Evolutionary conservation across 2,329 filamentous ascomycete species (phyloP).

Genomic region (Lachnellula suecica): DNA sequence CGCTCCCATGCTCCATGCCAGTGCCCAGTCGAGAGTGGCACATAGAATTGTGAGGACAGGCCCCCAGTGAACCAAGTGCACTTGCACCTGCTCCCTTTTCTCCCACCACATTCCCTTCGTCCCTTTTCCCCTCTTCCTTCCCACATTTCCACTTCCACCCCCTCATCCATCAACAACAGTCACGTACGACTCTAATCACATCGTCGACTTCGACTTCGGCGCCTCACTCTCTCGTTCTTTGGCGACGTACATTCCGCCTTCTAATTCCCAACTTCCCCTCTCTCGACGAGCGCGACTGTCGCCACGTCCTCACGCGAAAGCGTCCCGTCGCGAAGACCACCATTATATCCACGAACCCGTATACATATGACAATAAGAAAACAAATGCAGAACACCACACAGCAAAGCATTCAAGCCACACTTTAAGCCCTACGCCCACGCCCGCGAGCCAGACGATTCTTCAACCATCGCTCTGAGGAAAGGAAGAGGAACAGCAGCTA

Average conservation of each 20-base stretch:
- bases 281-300: slow-evolving; percentile 23
- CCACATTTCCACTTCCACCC: slow-evolving; percentile 29
- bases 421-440: slow-evolving; percentile 65
- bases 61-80: not conserved
- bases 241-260: slow-evolving; percentile 27
- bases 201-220: slow-evolving; percentile 23
- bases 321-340: slow-evolving; percentile 32
- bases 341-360: slow-evolving; percentile 41
- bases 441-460: slow-evolving; percentile 36
- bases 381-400: slow-evolving; percentile 53
- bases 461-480: slow-evolving; percentile 35
- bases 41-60: no score
- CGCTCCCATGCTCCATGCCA: no score
- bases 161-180: slow-evolving; percentile 11
- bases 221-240: slow-evolving; percentile 19
- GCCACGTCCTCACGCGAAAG: slow-evolving; percentile 24
- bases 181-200: slow-evolving; percentile 16
- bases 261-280: slow-evolving; percentile 15
- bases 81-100: slow-evolving; percentile 13
- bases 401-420: slow-evolving; percentile 54
- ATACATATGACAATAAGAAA: slow-evolving; percentile 58
- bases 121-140: slow-evolving; percentile 29
- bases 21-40: no score
- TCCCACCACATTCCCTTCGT: slow-evolving; percentile 9
- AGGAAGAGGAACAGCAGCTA: slow-evolving; percentile 12